A percentile compares a stretch with the other conserved stretches of the same genome.
phyloP scores from a whole-genome alignment of 257 asterid species.

The Fraxinus cuspidata region DNA sequence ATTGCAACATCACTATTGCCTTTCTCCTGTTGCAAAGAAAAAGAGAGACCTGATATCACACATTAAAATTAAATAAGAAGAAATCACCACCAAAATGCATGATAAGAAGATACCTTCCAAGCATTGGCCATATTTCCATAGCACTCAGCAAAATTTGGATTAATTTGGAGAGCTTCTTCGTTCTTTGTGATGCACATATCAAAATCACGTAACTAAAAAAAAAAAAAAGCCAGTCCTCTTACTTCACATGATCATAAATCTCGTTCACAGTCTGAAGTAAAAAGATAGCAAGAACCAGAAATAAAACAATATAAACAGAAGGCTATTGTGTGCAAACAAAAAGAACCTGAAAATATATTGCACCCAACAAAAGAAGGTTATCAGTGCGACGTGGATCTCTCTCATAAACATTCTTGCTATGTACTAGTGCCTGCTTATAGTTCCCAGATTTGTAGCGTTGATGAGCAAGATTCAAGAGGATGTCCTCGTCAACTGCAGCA shows the following conservation, averaged over 20 bases:
- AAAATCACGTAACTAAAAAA: slow-evolving; percentile 75
- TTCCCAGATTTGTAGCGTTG: slow-evolving; percentile 84
- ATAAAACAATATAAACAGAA: neutral
- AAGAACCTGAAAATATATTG: slow-evolving; percentile 86
- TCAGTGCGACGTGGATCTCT: slow-evolving; percentile 85
- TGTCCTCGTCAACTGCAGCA: slow-evolving; percentile 78
- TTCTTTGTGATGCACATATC: slow-evolving; percentile 86
- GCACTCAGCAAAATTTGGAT: slow-evolving; percentile 97
- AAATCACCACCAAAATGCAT: slow-evolving; percentile 23
- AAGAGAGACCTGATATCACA: slow-evolving; percentile 21
- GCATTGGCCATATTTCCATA: slow-evolving; percentile 99
- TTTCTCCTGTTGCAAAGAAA: slow-evolving; percentile 70
- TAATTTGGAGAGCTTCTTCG: slow-evolving; percentile 88
- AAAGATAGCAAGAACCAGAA: slow-evolving; percentile 1
- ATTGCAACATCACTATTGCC: slow-evolving; percentile 92
- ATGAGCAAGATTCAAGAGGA: slow-evolving; percentile 81
- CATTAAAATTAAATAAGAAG: slow-evolving; percentile 18
- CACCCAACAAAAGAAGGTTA: slow-evolving; percentile 94
- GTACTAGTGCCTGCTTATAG: slow-evolving; percentile 84
- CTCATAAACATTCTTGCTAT: slow-evolving; percentile 84
- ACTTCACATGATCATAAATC: slow-evolving; percentile 24
- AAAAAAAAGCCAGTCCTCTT: slow-evolving; percentile 10
- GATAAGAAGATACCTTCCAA: slow-evolving; percentile 66
- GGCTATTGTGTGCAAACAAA: slow-evolving; percentile 7
- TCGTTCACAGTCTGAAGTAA: slow-evolving; percentile 12